Evolutionary conservation across 2,329 filamentous ascomycete species (phyloP).

Genomic region (Helotiales sp.): DNA sequence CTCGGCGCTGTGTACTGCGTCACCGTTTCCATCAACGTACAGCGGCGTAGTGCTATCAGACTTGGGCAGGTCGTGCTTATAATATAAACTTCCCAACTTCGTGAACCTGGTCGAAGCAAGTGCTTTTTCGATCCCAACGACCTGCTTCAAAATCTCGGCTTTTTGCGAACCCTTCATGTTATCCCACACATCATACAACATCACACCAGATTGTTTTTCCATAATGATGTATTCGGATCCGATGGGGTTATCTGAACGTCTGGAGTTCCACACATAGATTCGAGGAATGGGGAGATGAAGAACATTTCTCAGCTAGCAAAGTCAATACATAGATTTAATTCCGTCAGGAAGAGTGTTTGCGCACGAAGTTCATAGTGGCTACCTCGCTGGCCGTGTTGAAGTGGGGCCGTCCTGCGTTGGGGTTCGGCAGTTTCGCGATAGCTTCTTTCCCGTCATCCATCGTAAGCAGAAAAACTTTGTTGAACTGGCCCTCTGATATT

Average conservation of each 20-base stretch:
- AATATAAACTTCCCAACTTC: conserved; percentile 24
- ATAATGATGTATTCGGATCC: conserved; percentile 48
- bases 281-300: conserved; percentile 49
- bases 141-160: conserved; percentile 41
- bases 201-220: conserved; percentile 44
- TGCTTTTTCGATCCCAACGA: conserved; percentile 44
- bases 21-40: conserved; percentile 12
- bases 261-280: conserved; percentile 49
- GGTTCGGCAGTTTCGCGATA: conserved; percentile 24
- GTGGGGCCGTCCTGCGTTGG: conserved; percentile 16
- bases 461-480: conserved; percentile 22
- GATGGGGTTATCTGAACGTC: conserved; percentile 40
- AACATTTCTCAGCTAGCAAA: conserved; percentile 27
- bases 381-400: conserved; percentile 27
- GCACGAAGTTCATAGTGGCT: conserved; percentile 28
- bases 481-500: conserved; percentile 38
- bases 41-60: neutral
- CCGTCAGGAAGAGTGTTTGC: conserved; percentile 23
- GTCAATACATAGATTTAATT: neutral
- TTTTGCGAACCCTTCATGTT: conserved; percentile 38
- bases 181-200: conserved; percentile 36
- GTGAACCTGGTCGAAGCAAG: conserved; percentile 43
- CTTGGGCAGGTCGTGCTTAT: conserved; percentile 7
- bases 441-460: conserved; percentile 23
- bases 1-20: neutral